Percentiles rank a stretch among this genome's conserved stretches.
phyloP scores from a whole-genome alignment of 176 grass and related monocot genomes.

The Saccharum officinarum region DNA sequence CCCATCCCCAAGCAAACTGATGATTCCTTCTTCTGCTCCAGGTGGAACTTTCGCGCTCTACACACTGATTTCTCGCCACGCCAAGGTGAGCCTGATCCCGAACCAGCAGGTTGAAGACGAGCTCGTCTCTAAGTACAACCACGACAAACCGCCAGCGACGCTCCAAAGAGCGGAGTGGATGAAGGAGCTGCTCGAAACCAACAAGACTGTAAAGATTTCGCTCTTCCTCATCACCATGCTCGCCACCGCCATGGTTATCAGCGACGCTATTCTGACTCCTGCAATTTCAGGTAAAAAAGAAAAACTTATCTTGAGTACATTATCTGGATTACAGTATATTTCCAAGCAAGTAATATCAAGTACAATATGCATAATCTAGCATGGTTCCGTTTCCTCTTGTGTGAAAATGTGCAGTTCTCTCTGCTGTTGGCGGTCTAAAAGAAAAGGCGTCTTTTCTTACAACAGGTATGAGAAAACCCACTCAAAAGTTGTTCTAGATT shows the following conservation, averaged over 20 bases:
- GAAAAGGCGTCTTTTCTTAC: slow-evolving; percentile 33
- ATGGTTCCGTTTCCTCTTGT: too few relatives aligned
- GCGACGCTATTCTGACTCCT: slow-evolving; percentile 56
- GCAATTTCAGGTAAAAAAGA: slow-evolving; percentile 43
- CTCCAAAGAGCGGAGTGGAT: slow-evolving; percentile 30
- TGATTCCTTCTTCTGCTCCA: not conserved
- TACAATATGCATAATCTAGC: not conserved
- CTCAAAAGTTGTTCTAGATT: not conserved
- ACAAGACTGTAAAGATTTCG: not conserved
- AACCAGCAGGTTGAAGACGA: slow-evolving; percentile 55
- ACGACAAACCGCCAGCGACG: not conserved
- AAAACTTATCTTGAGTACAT: not conserved
- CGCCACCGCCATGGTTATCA: slow-evolving; percentile 63
- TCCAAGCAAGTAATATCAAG: not conserved
- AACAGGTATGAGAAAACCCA: slow-evolving; percentile 4
- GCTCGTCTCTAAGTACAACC: slow-evolving; percentile 42
- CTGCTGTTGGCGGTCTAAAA: slow-evolving; percentile 27
- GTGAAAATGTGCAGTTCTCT: slow-evolving; percentile 20
- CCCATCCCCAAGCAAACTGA: not conserved
- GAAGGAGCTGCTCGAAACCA: slow-evolving; percentile 42
- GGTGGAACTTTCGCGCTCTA: slow-evolving; percentile 59
- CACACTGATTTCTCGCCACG: slow-evolving; percentile 52
- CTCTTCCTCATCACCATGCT: slow-evolving; percentile 57
- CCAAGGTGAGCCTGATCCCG: slow-evolving; percentile 42
- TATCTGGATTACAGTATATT: not conserved